A percentile compares a stretch with the other conserved stretches of the same genome.
phyloP scores from a whole-genome alignment of 192 early-diverging fungal genomes.

The Chytriomyces confervae region DNA sequence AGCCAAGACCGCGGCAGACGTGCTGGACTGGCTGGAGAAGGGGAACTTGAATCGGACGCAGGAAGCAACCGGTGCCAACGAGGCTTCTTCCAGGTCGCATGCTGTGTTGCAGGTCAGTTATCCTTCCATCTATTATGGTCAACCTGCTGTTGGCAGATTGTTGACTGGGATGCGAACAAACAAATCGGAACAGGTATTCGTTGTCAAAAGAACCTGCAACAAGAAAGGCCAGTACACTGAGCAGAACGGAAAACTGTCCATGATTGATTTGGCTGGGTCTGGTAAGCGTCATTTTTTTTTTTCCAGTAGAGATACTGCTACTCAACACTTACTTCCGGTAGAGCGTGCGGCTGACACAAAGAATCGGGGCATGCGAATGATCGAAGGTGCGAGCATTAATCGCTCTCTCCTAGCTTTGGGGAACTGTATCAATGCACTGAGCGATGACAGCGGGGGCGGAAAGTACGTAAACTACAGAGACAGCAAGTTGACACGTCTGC shows the following conservation, averaged over 20 bases:
- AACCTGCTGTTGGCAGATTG: neutral
- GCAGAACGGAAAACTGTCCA: slow-evolving; percentile 56
- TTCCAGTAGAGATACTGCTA: neutral
- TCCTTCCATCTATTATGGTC: neutral
- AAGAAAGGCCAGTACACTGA: slow-evolving; percentile 40
- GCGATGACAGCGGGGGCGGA: slow-evolving; percentile 51
- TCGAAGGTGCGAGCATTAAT: slow-evolving; percentile 83
- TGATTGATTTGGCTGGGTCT: slow-evolving; percentile 84
- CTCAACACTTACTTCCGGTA: slow-evolving; percentile 10
- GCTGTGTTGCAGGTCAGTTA: slow-evolving; percentile 73
- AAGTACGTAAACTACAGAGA: slow-evolving; percentile 79
- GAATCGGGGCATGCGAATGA: slow-evolving; percentile 69
- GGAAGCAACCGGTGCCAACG: slow-evolving; percentile 78
- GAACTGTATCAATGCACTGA: slow-evolving; percentile 79
- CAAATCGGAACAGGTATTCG: slow-evolving; percentile 32
- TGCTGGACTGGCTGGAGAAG: slow-evolving; percentile 49
- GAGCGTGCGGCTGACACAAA: slow-evolving; percentile 70
- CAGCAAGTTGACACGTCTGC: slow-evolving; percentile 72
- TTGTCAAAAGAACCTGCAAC: slow-evolving; percentile 23
- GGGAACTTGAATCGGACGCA: slow-evolving; percentile 78
- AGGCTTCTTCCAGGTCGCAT: slow-evolving; percentile 74
- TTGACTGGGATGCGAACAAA: no score
- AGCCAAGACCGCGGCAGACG: slow-evolving; percentile 66
- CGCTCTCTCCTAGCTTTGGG: slow-evolving; percentile 73
- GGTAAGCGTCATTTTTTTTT: slow-evolving; percentile 38